Conservation (phyloP, 139 green algal genomes). For the Asterochloris sp. region DNA sequence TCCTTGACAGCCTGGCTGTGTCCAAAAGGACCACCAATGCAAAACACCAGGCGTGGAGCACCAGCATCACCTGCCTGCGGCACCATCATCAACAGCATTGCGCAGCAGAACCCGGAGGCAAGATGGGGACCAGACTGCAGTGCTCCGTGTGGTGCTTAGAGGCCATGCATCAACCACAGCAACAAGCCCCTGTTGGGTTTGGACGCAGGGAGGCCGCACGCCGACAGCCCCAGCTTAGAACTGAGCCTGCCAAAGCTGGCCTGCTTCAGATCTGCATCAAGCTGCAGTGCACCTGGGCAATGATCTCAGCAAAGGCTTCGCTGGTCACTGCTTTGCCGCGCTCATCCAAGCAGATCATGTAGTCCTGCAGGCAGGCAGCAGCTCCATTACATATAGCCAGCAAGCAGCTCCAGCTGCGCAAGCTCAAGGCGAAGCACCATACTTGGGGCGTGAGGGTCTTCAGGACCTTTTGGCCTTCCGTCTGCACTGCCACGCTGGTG, state of each 20-base stretch:
- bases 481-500: slow-evolving; percentile 26
- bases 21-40: slow-evolving; percentile 78
- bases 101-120: not conserved
- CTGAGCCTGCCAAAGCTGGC: not conserved
- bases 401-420: not conserved
- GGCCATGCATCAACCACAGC: not conserved
- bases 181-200: not conserved
- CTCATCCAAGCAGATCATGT: slow-evolving; percentile 69
- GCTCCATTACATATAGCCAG: not conserved
- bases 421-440: not conserved
- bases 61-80: slow-evolving; percentile 30
- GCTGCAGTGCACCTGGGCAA: slow-evolving; percentile 39
- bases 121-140: not conserved
- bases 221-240: not conserved
- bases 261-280: too few relatives aligned
- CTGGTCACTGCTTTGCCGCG: slow-evolving; percentile 44
- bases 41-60: slow-evolving; percentile 44
- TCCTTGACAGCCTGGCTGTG: slow-evolving; percentile 49
- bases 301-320: slow-evolving; percentile 56
- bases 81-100: not conserved
- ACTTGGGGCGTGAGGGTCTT: slow-evolving; percentile 26
- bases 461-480: slow-evolving; percentile 46
- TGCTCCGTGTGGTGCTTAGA: not conserved
- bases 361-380: slow-evolving; percentile 23
- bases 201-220: not conserved